Base-by-base conservation (phyloP, 1,139 yeast genomes). In the Debaryomyces subglobosus region DNA sequence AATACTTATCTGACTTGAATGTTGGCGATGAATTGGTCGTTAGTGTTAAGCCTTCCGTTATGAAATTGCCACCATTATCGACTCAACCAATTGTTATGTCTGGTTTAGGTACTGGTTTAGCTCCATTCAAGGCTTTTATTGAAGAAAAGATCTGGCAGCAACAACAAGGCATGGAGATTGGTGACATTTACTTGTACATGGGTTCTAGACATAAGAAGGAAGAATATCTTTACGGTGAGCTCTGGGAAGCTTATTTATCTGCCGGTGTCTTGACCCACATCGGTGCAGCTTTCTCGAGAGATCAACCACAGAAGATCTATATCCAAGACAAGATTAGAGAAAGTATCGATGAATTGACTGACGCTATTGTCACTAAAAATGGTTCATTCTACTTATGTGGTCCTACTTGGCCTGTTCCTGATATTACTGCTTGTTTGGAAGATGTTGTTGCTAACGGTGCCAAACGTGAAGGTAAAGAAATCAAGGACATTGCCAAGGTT, bases 331-430 rank as follows among this genome's bases (percentile, higher is more conserved):
- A 87, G 68, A 92, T 94, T 65, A 82, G 92, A 63, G 91, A 90
- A 64, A 81, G 84, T 52, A 74, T 90, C 61, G 80, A 77, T 49
- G 85, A 81, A 34, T 79, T 94, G 68, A 87, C 89, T 48, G 88
- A 83, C 48, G 95, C 97, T 32, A 82, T 92, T 67, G 86, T 86
- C 43, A 72, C 74, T 52, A 81, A 91, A 71, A 75, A 86, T 48
- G 99, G 98, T 50, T 85, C 91, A 21, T 92, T 94, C 81, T 94
- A 94, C 73, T 79, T 94, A 65, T 94, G 99, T 84, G 99, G 99
- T 55, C 98, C 98, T 40, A 94, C 98, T 1, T 94, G 99, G 99
- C 99, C 99, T 25, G 98, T 94, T 60, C 97, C 98, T 15, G 97
- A 92, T 68, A 89, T 94, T 60, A 89, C 97, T 50, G 89, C 87